phyloP scores from a whole-genome alignment of 192 early-diverging fungal species.

The Jimgerdemannia flammicorona region DNA sequence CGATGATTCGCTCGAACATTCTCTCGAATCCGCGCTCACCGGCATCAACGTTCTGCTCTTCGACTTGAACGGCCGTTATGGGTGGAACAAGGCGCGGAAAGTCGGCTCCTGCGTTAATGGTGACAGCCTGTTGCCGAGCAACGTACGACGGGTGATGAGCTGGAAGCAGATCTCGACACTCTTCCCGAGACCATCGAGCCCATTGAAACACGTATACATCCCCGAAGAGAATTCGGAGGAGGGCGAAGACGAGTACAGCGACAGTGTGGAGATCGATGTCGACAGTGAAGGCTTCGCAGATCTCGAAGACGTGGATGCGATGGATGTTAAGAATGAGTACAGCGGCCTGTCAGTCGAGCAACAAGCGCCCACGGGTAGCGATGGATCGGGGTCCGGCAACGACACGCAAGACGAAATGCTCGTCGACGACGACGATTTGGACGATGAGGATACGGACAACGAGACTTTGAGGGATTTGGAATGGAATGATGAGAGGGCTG shows the following conservation, averaged over 20 bases:
- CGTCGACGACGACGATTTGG: neutral
- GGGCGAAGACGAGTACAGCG: conserved; percentile 22
- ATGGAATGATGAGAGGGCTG: neutral
- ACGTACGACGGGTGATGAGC: conserved; percentile 42
- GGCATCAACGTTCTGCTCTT: conserved; percentile 53
- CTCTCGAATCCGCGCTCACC: conserved; percentile 43
- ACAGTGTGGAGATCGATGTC: neutral
- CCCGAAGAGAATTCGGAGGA: conserved; percentile 23
- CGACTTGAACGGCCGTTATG: conserved; percentile 48
- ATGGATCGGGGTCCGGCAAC: neutral
- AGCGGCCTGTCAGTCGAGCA: too few relatives aligned
- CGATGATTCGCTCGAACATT: conserved; percentile 52
- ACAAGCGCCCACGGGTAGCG: too few relatives aligned
- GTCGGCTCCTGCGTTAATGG: conserved; percentile 15
- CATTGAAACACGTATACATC: conserved; percentile 27
- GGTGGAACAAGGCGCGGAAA: conserved; percentile 32
- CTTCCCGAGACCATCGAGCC: conserved; percentile 45
- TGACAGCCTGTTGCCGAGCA: conserved; percentile 34
- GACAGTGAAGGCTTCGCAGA: neutral
- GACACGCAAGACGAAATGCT: neutral
- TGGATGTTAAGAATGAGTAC: neutral
- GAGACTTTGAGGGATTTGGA: neutral
- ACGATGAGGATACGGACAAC: neutral
- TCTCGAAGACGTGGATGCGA: conserved; percentile 12
- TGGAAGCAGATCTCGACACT: conserved; percentile 48